These are phyloP conservation scores for Penicillium paxilli DNA, from an alignment of 495 filamentous ascomycete species.

Conservation along the genomic window DNA sequence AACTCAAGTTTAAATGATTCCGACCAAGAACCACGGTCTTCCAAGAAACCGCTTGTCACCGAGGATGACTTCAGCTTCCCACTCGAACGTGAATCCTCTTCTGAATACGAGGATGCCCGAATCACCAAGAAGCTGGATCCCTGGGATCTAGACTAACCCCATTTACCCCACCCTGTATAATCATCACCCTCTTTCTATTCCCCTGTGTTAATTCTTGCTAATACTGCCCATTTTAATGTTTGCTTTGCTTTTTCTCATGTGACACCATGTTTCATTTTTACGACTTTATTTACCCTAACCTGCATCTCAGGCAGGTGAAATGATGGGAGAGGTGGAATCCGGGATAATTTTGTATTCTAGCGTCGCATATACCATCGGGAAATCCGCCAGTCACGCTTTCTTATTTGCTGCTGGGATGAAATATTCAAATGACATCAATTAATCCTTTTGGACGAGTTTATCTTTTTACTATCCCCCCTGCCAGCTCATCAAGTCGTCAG, in stretches of 20 bases:
- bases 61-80: slow-evolving; percentile 46
- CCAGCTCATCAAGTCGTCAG: too few relatives aligned
- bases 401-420: too few relatives aligned
- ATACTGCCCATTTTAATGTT: slow-evolving; percentile 19
- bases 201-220: slow-evolving; percentile 5
- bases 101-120: slow-evolving; percentile 27
- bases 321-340: slow-evolving; percentile 12
- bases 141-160: slow-evolving; percentile 34
- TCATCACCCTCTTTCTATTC: neutral
- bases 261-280: slow-evolving; percentile 19
- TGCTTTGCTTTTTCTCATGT: slow-evolving; percentile 6
- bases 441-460: too few relatives aligned
- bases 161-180: neutral
- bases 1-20: slow-evolving; percentile 20
- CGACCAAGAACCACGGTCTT: neutral
- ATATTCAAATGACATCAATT: too few relatives aligned
- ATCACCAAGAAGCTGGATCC: slow-evolving; percentile 24
- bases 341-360: slow-evolving; percentile 29
- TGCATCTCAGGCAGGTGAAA: slow-evolving; percentile 6
- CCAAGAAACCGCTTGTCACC: neutral
- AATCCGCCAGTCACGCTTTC: too few relatives aligned
- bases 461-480: too few relatives aligned
- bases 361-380: slow-evolving; percentile 27
- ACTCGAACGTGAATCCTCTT: slow-evolving; percentile 35
- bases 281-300: slow-evolving; percentile 7